These are phyloP conservation scores for Falciphora oryzae DNA, from an alignment of 2,329 filamentous ascomycete species.

Conservation along the genomic window DNA sequence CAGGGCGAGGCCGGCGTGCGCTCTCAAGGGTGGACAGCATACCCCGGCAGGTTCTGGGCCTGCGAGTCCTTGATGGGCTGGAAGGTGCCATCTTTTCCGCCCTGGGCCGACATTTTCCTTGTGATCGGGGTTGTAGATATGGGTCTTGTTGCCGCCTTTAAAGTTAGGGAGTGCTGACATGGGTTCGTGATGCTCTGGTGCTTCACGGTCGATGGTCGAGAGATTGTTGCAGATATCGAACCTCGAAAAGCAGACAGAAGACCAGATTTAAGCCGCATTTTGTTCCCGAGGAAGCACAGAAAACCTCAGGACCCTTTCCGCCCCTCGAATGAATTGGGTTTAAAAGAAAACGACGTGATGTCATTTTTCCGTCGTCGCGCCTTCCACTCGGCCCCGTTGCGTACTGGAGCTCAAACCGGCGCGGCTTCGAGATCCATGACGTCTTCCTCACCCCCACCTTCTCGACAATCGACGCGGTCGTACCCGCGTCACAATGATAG, in stretches of 20 bases:
- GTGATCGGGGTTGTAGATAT: neutral
- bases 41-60: constrained; percentile 33
- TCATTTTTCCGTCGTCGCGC: neutral
- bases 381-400: neutral
- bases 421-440: neutral
- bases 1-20: neutral
- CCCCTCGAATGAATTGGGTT: neutral
- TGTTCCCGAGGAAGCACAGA: neutral
- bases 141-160: too few relatives aligned
- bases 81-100: constrained; percentile 24
- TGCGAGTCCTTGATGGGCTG: constrained; percentile 28
- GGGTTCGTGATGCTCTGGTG: neutral
- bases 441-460: neutral
- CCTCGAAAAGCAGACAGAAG: neutral
- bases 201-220: neutral
- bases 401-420: neutral
- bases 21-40: constrained; percentile 5
- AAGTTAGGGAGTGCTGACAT: too few relatives aligned
- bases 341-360: neutral
- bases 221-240: neutral
- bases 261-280: neutral
- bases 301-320: too few relatives aligned
- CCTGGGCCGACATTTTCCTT: constrained; percentile 10
- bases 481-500: neutral
- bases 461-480: neutral